phyloP scores from a whole-genome alignment of 78 protist genomes.

The Speleostelium caveatum region DNA sequence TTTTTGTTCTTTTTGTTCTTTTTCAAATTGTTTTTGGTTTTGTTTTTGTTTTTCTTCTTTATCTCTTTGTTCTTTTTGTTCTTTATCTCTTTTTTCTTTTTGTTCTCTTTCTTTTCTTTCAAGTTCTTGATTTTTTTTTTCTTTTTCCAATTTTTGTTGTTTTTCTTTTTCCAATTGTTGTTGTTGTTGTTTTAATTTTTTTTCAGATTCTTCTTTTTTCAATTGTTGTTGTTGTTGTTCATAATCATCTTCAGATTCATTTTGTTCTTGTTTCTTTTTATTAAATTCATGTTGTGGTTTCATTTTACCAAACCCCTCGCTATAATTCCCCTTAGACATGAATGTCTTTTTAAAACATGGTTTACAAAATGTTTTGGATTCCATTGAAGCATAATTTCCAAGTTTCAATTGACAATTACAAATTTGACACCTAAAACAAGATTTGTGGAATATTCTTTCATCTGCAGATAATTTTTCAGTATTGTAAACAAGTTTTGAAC shows the following conservation, averaged over 20 bases:
- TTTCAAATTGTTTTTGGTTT: slow-evolving; percentile 10
- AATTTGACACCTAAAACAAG: slow-evolving; percentile 75
- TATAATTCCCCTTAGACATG: slow-evolving; percentile 73
- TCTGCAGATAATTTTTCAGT: slow-evolving; percentile 70
- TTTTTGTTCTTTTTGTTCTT: neutral
- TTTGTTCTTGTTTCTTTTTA: neutral
- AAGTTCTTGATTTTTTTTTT: slow-evolving; percentile 12
- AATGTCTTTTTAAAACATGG: slow-evolving; percentile 67
- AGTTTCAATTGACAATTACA: slow-evolving; percentile 74
- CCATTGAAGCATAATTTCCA: slow-evolving; percentile 80
- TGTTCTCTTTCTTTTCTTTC: slow-evolving; percentile 11
- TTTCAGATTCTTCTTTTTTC: neutral
- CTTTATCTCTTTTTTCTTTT: neutral
- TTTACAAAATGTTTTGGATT: slow-evolving; percentile 64
- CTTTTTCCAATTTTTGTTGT: slow-evolving; percentile 32
- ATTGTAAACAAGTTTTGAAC: slow-evolving; percentile 55
- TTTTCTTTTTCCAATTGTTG: slow-evolving; percentile 35
- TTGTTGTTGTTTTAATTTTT: neutral
- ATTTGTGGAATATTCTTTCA: slow-evolving; percentile 69
- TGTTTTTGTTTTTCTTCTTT: neutral
- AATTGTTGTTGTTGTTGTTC: slow-evolving; percentile 19
- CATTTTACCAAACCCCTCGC: slow-evolving; percentile 77
- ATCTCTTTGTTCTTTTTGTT: slow-evolving; percentile 9
- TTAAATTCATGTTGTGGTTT: slow-evolving; percentile 75
- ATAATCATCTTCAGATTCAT: slow-evolving; percentile 9